Conservation (phyloP, 2,329 filamentous ascomycete genomes). For the Penicillium sp. region DNA sequence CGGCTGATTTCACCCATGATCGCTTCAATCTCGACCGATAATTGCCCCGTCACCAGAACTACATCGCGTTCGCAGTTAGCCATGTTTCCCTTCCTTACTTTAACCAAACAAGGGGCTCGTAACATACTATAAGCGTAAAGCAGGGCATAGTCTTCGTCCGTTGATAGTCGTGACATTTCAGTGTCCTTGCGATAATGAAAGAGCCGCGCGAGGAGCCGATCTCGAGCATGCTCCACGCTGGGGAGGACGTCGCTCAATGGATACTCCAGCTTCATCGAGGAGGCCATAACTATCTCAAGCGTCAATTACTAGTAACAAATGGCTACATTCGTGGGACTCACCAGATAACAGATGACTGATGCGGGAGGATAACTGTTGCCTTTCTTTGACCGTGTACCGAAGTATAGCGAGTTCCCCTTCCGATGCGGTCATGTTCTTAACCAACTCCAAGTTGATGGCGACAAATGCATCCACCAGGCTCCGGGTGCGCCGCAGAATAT, state of each 20-base stretch:
- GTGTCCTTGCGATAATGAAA: conserved; percentile 74
- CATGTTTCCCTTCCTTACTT: too few species aligned
- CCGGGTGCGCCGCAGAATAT: conserved; percentile 69
- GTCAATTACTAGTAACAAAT: neutral
- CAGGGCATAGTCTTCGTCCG: conserved; percentile 68
- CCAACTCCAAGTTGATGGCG: conserved; percentile 85
- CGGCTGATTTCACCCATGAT: conserved; percentile 50
- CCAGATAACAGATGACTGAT: conserved; percentile 75
- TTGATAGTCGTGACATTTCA: conserved; percentile 38
- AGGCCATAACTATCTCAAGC: conserved; percentile 69
- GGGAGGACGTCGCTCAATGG: conserved; percentile 82
- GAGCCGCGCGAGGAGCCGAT: conserved; percentile 75
- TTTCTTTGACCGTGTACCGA: conserved; percentile 73
- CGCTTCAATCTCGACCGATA: conserved; percentile 48
- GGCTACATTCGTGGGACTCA: too few species aligned
- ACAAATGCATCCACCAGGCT: conserved; percentile 88
- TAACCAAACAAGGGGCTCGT: too few species aligned
- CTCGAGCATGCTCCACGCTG: conserved; percentile 68
- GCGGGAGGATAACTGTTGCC: conserved; percentile 70
- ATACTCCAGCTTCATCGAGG: conserved; percentile 88
- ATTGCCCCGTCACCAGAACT: conserved; percentile 56
- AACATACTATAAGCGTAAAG: conserved; percentile 89
- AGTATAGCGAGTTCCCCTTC: conserved; percentile 74
- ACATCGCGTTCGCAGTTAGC: too few species aligned
- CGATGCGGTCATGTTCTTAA: conserved; percentile 67